A percentile compares a stretch with the other conserved stretches of the same genome.
phyloP scores from a whole-genome alignment of 805 yeast species.

The Zygosaccharomyces kombuchaensis region DNA sequence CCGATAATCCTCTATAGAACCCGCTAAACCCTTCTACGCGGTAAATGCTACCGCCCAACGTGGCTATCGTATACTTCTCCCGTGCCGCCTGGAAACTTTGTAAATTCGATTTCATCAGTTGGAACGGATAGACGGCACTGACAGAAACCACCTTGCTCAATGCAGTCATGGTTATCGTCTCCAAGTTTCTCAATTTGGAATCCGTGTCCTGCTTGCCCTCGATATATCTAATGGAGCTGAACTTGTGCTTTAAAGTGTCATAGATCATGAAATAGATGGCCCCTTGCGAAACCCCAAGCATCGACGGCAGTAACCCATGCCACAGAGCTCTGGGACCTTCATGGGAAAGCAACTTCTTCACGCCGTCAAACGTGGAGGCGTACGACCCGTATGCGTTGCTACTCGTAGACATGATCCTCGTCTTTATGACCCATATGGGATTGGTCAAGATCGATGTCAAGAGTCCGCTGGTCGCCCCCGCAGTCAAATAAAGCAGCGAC shows the following conservation, averaged over 20 bases:
- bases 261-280: slow-evolving; percentile 84
- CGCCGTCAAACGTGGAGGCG: slow-evolving; percentile 53
- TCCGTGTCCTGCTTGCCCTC: slow-evolving; percentile 7
- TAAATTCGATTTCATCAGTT: slow-evolving; percentile 70
- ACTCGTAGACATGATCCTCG: slow-evolving; percentile 66
- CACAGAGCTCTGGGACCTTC: slow-evolving; percentile 65
- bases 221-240: slow-evolving; percentile 19
- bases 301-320: slow-evolving; percentile 69
- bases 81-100: slow-evolving; percentile 45
- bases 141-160: slow-evolving; percentile 66
- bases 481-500: slow-evolving; percentile 44
- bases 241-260: slow-evolving; percentile 60
- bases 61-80: slow-evolving; percentile 24
- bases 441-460: slow-evolving; percentile 74
- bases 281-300: slow-evolving; percentile 83
- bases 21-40: slow-evolving; percentile 55
- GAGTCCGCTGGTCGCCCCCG: slow-evolving; percentile 70
- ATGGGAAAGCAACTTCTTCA: slow-evolving; percentile 40
- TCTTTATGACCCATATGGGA: slow-evolving; percentile 94
- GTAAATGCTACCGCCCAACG: slow-evolving; percentile 41
- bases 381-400: slow-evolving; percentile 36
- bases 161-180: slow-evolving; percentile 65
- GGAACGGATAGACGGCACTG: slow-evolving; percentile 72
- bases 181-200: slow-evolving; percentile 42
- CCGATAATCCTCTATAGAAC: slow-evolving; percentile 77